Conservation (phyloP, 2,329 filamentous ascomycete genomes). For the Talaromyces sp. region DNA sequence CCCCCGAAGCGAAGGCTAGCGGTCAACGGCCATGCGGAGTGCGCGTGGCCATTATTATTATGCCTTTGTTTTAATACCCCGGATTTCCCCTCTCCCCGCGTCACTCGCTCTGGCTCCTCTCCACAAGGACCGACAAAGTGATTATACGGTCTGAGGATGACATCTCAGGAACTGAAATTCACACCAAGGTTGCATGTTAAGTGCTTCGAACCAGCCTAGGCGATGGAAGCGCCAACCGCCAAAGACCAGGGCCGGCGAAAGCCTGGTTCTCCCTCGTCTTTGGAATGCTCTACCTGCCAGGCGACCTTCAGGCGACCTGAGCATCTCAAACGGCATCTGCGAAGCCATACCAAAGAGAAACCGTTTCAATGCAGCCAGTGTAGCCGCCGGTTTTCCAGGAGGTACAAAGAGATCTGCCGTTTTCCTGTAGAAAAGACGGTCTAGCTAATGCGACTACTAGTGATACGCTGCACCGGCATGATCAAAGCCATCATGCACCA, state of each 20-base stretch:
- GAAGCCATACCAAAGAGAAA: constrained; percentile 38
- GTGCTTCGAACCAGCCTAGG: not conserved
- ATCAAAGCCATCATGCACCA: constrained; percentile 34
- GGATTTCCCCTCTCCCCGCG: not conserved
- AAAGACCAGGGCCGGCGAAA: not conserved
- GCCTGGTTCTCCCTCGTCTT: not conserved
- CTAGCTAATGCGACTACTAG: constrained; percentile 14
- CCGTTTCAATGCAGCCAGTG: constrained; percentile 37
- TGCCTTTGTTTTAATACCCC: not conserved
- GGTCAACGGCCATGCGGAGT: not conserved
- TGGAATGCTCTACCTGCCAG: constrained; percentile 24
- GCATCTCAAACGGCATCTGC: constrained; percentile 38
- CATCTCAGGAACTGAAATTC: not conserved
- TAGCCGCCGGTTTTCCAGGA: constrained; percentile 39
- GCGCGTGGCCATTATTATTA: not conserved
- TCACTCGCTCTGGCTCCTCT: not conserved
- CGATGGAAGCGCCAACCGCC: not conserved
- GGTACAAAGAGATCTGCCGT: constrained; percentile 21
- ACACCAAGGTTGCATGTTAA: not conserved
- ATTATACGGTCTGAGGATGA: not conserved
- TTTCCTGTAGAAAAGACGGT: not conserved
- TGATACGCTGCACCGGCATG: constrained; percentile 38
- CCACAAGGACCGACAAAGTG: not conserved
- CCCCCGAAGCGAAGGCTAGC: not conserved
- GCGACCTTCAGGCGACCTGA: constrained; percentile 37